Evolutionary conservation across 371 early-diverging fungal species (phyloP).

Genomic region (Mucor piriformis): DNA sequence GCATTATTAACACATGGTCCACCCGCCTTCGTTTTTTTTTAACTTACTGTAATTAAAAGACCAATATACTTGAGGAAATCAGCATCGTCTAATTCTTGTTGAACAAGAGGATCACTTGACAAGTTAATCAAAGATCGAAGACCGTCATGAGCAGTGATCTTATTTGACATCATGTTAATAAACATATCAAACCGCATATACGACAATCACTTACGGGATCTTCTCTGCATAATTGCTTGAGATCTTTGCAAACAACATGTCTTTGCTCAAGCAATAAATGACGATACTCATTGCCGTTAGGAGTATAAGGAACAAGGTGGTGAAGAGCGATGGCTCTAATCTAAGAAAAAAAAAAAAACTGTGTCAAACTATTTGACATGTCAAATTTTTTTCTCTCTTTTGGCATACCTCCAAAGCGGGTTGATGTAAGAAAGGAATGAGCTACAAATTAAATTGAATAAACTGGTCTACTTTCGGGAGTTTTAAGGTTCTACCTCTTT

Average conservation of each 20-base stretch:
- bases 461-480: neutral
- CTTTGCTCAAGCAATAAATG: conserved; percentile 64
- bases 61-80: conserved; percentile 70
- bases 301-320: conserved; percentile 78
- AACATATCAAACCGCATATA: neutral
- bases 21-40: neutral
- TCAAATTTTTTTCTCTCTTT: conserved; percentile 4
- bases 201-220: conserved; percentile 59
- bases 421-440: conserved; percentile 66
- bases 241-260: conserved; percentile 61
- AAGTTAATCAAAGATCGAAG: conserved; percentile 84
- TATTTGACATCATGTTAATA: neutral
- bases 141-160: conserved; percentile 85
- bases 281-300: conserved; percentile 63
- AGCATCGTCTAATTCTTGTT: conserved; percentile 65
- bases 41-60: conserved; percentile 65
- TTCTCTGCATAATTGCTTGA: conserved; percentile 72
- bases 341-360: conserved; percentile 34
- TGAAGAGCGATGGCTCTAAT: conserved; percentile 79
- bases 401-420: conserved; percentile 62
- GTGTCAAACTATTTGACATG: neutral
- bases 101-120: conserved; percentile 65
- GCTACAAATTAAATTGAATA: conserved; percentile 24
- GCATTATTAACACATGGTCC: neutral
- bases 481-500: conserved; percentile 14